phyloP scores from a whole-genome alignment of 768 basidiomycete species.

The Suillus spraguei region DNA sequence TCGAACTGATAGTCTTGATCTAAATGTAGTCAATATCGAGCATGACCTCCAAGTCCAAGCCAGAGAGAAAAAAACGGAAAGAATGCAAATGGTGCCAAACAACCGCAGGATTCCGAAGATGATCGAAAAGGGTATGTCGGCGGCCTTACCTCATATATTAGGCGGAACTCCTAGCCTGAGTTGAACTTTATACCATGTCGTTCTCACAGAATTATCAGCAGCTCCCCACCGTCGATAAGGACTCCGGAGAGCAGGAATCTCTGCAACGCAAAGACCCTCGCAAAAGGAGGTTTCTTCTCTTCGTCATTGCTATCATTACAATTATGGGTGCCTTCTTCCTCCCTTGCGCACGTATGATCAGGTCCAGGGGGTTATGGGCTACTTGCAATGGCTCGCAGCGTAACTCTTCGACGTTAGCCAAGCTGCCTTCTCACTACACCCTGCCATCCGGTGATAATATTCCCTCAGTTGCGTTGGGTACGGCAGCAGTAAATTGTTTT shows the following conservation, averaged over 20 bases:
- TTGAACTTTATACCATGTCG: slow-evolving; percentile 18
- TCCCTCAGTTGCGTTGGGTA: slow-evolving; percentile 68
- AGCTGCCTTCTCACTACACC: slow-evolving; percentile 50
- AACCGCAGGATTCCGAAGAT: neutral
- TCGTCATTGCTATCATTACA: slow-evolving; percentile 19
- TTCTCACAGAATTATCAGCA: slow-evolving; percentile 29
- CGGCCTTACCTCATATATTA: neutral
- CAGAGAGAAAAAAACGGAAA: too few species aligned
- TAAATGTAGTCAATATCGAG: too few species aligned
- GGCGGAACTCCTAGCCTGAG: neutral
- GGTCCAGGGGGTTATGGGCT: slow-evolving; percentile 23
- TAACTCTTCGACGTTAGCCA: slow-evolving; percentile 23
- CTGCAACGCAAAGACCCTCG: neutral
- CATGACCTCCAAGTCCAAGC: too few species aligned
- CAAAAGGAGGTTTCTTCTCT: slow-evolving; percentile 29
- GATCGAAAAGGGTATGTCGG: neutral
- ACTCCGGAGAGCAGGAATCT: slow-evolving; percentile 10
- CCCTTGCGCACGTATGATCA: slow-evolving; percentile 22
- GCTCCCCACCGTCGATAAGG: slow-evolving; percentile 23
- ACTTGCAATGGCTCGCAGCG: slow-evolving; percentile 24
- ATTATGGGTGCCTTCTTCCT: slow-evolving; percentile 26
- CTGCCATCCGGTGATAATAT: slow-evolving; percentile 71
- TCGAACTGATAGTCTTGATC: too few species aligned
- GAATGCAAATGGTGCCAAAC: neutral
- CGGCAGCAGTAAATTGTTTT: slow-evolving; percentile 3